Conservation (phyloP, 345 rosid species). For the Melaleuca quinquenervia region DNA sequence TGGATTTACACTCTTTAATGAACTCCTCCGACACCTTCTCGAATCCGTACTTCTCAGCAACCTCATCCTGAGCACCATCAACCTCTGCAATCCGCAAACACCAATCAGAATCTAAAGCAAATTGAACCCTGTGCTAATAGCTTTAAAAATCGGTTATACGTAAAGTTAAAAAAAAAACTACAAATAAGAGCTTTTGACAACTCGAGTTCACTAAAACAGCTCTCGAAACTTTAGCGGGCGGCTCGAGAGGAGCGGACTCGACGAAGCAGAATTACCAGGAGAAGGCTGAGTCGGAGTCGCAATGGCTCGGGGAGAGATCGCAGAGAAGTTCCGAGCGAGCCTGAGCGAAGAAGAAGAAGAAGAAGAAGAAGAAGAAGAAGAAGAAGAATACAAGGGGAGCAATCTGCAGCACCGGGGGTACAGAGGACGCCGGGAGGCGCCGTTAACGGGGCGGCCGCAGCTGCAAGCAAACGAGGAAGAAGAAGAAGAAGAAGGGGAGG, state of each 20-base stretch:
- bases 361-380: not conserved
- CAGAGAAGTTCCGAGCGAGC: conserved; percentile 28
- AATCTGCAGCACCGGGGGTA: conserved; percentile 13
- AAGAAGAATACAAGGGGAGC: conserved; percentile 9
- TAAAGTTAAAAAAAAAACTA: not conserved
- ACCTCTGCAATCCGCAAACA: conserved; percentile 20
- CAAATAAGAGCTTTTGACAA: not conserved
- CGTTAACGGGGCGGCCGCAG: conserved; percentile 21
- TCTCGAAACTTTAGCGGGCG: not conserved
- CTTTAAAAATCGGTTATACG: not conserved
- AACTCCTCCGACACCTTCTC: conserved; percentile 80
- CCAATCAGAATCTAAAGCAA: not conserved
- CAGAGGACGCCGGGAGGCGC: conserved; percentile 30
- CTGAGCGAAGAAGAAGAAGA: conserved; percentile 3
- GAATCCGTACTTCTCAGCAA: conserved; percentile 69
- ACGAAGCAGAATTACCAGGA: conserved; percentile 27
- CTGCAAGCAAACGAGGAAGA: not conserved
- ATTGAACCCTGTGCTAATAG: not conserved
- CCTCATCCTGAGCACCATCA: conserved; percentile 40
- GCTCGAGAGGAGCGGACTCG: not conserved
- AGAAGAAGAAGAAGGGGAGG: not conserved
- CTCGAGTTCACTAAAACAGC: not conserved
- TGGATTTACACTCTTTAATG: conserved; percentile 88
- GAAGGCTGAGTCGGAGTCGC: conserved; percentile 52
- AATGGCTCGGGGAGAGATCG: conserved; percentile 51